Base-by-base conservation (phyloP, 306 rosid genomes). In the Leucaena leucocephala region DNA sequence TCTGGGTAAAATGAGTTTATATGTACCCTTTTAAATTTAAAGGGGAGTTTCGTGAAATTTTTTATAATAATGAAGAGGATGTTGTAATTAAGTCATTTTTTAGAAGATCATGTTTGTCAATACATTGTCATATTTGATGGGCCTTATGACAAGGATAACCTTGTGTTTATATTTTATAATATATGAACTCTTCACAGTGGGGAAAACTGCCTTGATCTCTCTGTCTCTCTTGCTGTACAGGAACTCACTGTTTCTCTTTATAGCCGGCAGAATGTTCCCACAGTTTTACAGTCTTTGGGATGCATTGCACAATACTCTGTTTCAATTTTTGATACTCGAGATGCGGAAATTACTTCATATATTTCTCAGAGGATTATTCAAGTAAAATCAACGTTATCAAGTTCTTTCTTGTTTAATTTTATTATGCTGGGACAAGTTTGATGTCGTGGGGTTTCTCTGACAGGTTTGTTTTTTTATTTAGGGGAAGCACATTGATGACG, bases 271-370 rank as follows among this genome's bases (percentile, higher is more conserved):
- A 92, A 91, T 78, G 72, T 90, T 55, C 92, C 96, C 40, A 91
- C 98, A 59, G 85, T 90, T 83, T 85, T 95, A 85, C 98, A 95
- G 86, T 91, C 98, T 77, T 75, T 95, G 80, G 93, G 98, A 44
- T 95, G 98, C 77, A 80, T 91, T 80, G 90, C 96, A 35, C 90
- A 91, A 80, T 81, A 88, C 85, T 89, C 91, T 84, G 75, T 82
- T 82, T 84, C 94, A 52, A 81, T 86, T 71, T 90, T 92, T 73
- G 96, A 88, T 81, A 72, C 89, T 88, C 90, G 78, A 62, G 83
- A 69, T 67, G 90, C 49, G 71, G 91, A 87, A 87, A 91, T 95
- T 83, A 82, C 88, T 22, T 76, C 87, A 15, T 87, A 77, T 79
- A 85, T 95, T 76, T 82, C 75, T 61, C 81, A 88, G 86, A 87